Percentiles rank a stretch among this genome's conserved stretches.
Conservation (phyloP, 2,329 filamentous ascomycete genomes). For the Pseudopithomyces chartarum region DNA sequence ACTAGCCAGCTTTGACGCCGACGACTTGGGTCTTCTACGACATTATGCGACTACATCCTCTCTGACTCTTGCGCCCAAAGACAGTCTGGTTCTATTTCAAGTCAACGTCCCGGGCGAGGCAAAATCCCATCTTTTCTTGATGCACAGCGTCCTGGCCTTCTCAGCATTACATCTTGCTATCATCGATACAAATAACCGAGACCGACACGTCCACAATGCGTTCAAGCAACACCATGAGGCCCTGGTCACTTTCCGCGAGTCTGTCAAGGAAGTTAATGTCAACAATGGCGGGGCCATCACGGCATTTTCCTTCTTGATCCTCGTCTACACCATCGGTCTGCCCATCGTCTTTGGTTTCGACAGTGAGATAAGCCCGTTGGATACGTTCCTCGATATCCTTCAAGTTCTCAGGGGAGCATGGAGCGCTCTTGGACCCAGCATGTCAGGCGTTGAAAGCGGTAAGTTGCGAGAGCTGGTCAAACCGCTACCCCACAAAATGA, state of each 20-base stretch:
- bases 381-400: constrained; percentile 15
- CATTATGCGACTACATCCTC: constrained; percentile 20
- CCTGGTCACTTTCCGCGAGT: constrained; percentile 16
- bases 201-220: constrained; percentile 15
- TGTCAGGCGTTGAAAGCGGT: constrained; percentile 12
- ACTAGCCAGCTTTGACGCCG: constrained; percentile 13
- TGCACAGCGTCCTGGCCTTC: constrained; percentile 31
- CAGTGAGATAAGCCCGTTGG: constrained; percentile 5
- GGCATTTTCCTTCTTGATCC: constrained; percentile 18
- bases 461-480: constrained; percentile 14
- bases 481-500: neutral
- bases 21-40: constrained; percentile 20
- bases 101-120: constrained; percentile 23
- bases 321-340: constrained; percentile 15
- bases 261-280: constrained; percentile 13
- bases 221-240: constrained; percentile 25
- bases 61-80: constrained; percentile 15
- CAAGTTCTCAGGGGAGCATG: constrained; percentile 16
- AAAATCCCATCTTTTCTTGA: constrained; percentile 24
- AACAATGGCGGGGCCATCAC: constrained; percentile 18
- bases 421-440: constrained; percentile 9
- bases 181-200: constrained; percentile 11
- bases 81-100: constrained; percentile 22
- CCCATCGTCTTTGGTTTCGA: constrained; percentile 17
- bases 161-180: constrained; percentile 25